Percentiles rank a stretch among this genome's conserved stretches.
Evolutionary conservation across 148 eudicot species (phyloP).

Genomic region (Chenopodium suecicum): DNA sequence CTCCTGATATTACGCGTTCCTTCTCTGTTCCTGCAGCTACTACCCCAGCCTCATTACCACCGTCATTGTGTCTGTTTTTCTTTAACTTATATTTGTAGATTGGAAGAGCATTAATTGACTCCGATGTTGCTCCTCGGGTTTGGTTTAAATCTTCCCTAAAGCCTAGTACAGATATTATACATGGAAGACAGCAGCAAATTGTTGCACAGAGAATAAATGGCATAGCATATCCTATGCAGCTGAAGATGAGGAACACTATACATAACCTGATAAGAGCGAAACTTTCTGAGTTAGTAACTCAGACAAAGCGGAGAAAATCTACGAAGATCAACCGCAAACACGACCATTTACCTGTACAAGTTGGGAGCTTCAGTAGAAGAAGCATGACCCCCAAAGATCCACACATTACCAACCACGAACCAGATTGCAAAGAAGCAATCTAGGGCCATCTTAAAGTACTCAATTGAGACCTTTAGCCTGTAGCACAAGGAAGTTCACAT

Average conservation of each 20-base stretch:
- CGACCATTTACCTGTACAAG: conserved; percentile 67
- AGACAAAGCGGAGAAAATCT: conserved; percentile 5
- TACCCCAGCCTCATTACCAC: conserved; percentile 55
- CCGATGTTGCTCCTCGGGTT: conserved; percentile 80
- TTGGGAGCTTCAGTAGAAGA: conserved; percentile 84
- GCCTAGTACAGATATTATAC: conserved; percentile 84
- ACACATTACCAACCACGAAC: conserved; percentile 97
- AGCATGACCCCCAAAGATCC: conserved; percentile 97
- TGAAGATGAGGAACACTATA: conserved; percentile 77
- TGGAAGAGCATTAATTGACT: conserved; percentile 82
- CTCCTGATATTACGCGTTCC: conserved; percentile 83
- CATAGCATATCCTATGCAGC: conserved; percentile 97
- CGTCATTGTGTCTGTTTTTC: conserved; percentile 48
- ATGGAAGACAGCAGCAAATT: conserved; percentile 94
- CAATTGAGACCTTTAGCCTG: conserved; percentile 74
- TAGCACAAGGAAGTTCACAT: conserved; percentile 22
- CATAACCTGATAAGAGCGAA: conserved; percentile 58
- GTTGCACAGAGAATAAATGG: conserved; percentile 94
- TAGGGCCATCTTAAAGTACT: conserved; percentile 84
- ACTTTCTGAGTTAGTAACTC: conserved; percentile 17
- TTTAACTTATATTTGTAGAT: conserved; percentile 78
- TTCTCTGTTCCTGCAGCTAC: conserved; percentile 89
- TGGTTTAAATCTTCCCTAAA: conserved; percentile 79
- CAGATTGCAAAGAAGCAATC: conserved; percentile 98
- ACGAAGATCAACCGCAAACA: conserved; percentile 3